Percentiles rank a stretch among this genome's conserved stretches.
These are phyloP conservation scores for Tolypocladium inflatum DNA, from an alignment of 2,329 filamentous ascomycete genomes.

Conservation along the genomic window DNA sequence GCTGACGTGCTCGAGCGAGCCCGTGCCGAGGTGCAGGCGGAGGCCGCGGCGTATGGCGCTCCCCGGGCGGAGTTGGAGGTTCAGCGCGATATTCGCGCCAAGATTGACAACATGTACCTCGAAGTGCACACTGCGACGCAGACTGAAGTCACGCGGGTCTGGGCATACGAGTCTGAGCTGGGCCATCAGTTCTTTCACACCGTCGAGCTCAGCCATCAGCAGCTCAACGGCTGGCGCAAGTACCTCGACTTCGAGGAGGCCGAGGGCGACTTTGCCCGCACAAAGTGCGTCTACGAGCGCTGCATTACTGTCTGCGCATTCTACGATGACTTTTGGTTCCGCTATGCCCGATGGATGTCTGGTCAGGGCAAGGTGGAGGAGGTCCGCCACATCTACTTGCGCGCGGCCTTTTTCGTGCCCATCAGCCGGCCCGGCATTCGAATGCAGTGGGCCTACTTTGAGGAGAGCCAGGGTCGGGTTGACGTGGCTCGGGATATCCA, in stretches of 20 bases:
- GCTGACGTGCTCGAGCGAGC: slow-evolving; percentile 59
- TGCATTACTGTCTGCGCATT: slow-evolving; percentile 88
- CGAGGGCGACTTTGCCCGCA: slow-evolving; percentile 67
- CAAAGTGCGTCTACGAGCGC: slow-evolving; percentile 82
- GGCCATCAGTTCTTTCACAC: slow-evolving; percentile 97
- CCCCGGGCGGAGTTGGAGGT: slow-evolving; percentile 62
- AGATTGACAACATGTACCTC: slow-evolving; percentile 72
- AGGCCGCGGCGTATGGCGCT: slow-evolving; percentile 42
- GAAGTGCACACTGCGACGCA: slow-evolving; percentile 76
- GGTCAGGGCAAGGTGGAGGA: slow-evolving; percentile 79
- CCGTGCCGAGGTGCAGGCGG: slow-evolving; percentile 61
- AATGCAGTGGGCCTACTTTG: slow-evolving; percentile 88
- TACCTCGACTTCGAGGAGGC: slow-evolving; percentile 93
- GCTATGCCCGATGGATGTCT: slow-evolving; percentile 93
- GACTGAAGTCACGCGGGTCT: slow-evolving; percentile 80
- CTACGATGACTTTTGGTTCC: slow-evolving; percentile 96
- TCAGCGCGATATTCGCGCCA: slow-evolving; percentile 71
- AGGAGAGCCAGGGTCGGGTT: slow-evolving; percentile 71
- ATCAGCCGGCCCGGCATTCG: slow-evolving; percentile 77
- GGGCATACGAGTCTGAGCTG: slow-evolving; percentile 90
- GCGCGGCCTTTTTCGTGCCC: slow-evolving; percentile 82
- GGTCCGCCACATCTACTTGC: slow-evolving; percentile 82
- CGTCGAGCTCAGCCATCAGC: slow-evolving; percentile 77
- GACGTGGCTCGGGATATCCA: slow-evolving; percentile 81
- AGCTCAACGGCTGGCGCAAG: slow-evolving; percentile 86